These are phyloP conservation scores for Clarireedia sp. DNA, from an alignment of 2,329 filamentous ascomycete species.

Conservation along the genomic window DNA sequence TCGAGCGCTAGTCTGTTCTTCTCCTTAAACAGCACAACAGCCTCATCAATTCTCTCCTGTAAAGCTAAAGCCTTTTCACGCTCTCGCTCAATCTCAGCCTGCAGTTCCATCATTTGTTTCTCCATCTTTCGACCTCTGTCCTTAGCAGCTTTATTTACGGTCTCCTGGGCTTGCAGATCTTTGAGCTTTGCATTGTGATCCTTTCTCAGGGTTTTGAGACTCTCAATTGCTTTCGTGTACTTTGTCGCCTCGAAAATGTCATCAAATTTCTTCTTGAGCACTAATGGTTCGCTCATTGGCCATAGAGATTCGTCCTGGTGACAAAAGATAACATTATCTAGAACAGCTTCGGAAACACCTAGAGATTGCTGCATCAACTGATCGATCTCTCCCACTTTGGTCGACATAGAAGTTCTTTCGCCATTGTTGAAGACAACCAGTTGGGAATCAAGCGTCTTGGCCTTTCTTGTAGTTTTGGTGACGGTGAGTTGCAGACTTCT, in stretches of 20 bases:
- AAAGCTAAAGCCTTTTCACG: conserved; percentile 50
- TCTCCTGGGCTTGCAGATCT: conserved; percentile 65
- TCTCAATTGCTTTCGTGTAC: conserved; percentile 95
- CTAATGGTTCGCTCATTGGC: conserved; percentile 83
- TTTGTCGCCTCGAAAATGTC: conserved; percentile 96
- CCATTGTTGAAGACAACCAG: conserved; percentile 70
- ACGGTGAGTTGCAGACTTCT: conserved; percentile 79
- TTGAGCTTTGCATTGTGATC: conserved; percentile 69
- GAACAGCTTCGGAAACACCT: conserved; percentile 80
- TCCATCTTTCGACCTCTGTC: conserved; percentile 65
- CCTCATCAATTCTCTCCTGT: conserved; percentile 31
- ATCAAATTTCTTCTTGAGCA: conserved; percentile 89
- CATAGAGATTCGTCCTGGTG: conserved; percentile 97
- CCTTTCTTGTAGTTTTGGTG: conserved; percentile 61
- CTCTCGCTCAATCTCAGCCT: conserved; percentile 57
- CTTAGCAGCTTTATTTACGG: conserved; percentile 74
- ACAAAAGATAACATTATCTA: conserved; percentile 96
- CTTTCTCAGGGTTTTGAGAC: conserved; percentile 81
- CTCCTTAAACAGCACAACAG: conserved; percentile 46
- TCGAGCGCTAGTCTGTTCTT: conserved; percentile 67
- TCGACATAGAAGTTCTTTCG: conserved; percentile 71
- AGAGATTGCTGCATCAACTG: conserved; percentile 76
- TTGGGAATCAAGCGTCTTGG: conserved; percentile 77
- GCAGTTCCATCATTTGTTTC: conserved; percentile 56
- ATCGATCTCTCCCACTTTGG: conserved; percentile 73